Conservation (phyloP, 2,329 filamentous ascomycete genomes). For the Penicillium sp. region DNA sequence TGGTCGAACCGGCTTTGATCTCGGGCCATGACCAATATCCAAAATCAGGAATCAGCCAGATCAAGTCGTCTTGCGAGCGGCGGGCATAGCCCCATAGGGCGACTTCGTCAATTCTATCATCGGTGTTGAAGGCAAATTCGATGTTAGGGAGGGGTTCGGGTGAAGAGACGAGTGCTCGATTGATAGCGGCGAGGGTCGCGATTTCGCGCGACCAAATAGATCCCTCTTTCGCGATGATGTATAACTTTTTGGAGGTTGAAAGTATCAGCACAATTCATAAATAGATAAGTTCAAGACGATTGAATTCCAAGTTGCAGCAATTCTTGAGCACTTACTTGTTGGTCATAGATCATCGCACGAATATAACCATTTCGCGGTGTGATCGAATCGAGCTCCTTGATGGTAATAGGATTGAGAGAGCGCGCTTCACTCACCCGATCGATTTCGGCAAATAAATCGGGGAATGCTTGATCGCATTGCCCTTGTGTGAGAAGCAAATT, state of each 20-base stretch:
- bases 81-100: slow-evolving; percentile 41
- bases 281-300: not conserved
- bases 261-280: not conserved
- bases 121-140: slow-evolving; percentile 43
- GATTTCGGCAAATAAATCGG: slow-evolving; percentile 28
- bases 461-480: slow-evolving; percentile 26
- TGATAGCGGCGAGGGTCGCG: slow-evolving; percentile 42
- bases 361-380: slow-evolving; percentile 26
- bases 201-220: slow-evolving; percentile 18
- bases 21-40: slow-evolving; percentile 46
- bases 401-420: slow-evolving; percentile 13
- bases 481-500: slow-evolving; percentile 19
- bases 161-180: slow-evolving; percentile 41
- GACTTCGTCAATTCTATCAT: slow-evolving; percentile 39
- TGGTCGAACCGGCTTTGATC: slow-evolving; percentile 23
- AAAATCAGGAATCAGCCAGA: slow-evolving; percentile 51
- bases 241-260: slow-evolving; percentile 14
- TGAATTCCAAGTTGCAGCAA: not conserved
- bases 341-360: slow-evolving; percentile 24
- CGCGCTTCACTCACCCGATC: slow-evolving; percentile 23
- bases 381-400: slow-evolving; percentile 19
- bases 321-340: slow-evolving; percentile 6
- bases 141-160: slow-evolving; percentile 38
- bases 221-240: slow-evolving; percentile 22
- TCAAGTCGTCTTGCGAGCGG: slow-evolving; percentile 32